These are phyloP conservation scores for Angophora floribunda DNA, from an alignment of 345 rosid genomes.

Conservation along the genomic window DNA sequence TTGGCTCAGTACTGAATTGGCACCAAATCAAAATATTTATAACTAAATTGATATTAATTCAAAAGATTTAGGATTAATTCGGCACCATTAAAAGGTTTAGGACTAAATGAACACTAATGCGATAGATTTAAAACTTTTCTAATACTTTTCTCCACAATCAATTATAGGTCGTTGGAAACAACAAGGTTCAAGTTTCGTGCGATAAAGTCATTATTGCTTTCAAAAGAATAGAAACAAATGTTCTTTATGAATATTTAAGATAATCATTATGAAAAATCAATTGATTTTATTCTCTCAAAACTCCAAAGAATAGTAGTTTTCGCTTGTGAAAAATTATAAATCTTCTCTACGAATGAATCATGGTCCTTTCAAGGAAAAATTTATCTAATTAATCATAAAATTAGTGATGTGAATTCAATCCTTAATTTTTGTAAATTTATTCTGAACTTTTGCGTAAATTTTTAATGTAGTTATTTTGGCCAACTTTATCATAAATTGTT, in stretches of 20 bases:
- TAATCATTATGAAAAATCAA: neutral
- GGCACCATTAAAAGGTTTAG: too few species aligned
- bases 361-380: neutral
- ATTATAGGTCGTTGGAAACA: neutral
- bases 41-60: too few species aligned
- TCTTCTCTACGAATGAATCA: neutral
- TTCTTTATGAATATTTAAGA: neutral
- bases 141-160: neutral
- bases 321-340: neutral
- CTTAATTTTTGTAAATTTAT: neutral
- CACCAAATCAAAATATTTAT: too few species aligned
- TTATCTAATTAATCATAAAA: neutral
- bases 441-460: accelerated
- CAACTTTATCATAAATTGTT: neutral
- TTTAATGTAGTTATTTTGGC: accelerated
- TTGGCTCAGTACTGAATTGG: too few species aligned
- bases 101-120: too few species aligned
- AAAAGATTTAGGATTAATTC: too few species aligned
- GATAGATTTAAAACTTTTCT: too few species aligned
- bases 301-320: neutral
- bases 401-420: accelerated
- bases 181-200: neutral
- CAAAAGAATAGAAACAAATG: neutral
- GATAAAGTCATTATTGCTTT: neutral
- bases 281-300: neutral